These are phyloP conservation scores for Populus pruinosa DNA, from an alignment of 345 rosid genomes.

Conservation along the genomic window DNA sequence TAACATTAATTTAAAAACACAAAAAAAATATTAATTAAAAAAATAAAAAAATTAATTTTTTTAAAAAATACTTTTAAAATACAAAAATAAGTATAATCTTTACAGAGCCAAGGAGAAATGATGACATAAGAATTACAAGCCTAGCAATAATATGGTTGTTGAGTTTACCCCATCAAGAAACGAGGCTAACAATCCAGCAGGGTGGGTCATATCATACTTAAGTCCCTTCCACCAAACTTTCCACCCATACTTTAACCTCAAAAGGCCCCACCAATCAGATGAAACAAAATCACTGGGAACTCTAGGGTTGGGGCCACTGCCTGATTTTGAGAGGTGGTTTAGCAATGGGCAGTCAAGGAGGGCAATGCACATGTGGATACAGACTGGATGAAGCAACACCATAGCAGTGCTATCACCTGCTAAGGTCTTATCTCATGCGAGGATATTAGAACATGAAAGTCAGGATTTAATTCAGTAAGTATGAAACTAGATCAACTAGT, in stretches of 20 bases:
- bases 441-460: neutral
- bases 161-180: constrained; percentile 13
- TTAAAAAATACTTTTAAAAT: no score
- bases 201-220: constrained; percentile 25
- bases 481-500: neutral
- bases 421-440: neutral
- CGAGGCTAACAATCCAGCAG: neutral
- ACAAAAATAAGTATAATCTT: no score
- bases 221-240: constrained; percentile 28
- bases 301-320: constrained; percentile 32
- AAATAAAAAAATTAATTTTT: no score
- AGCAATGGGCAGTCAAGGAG: constrained; percentile 22
- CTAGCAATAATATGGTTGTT: neutral
- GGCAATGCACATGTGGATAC: constrained; percentile 22
- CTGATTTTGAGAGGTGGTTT: constrained; percentile 11
- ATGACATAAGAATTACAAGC: neutral
- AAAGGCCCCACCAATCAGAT: constrained; percentile 6
- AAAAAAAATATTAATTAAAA: no score
- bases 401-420: constrained; percentile 28
- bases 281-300: constrained; percentile 9
- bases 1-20: no score
- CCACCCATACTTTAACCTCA: constrained; percentile 12
- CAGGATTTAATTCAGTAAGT: neutral
- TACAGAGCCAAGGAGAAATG: no score
- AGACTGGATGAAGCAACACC: constrained; percentile 18